Evolutionary conservation across 176 grass and related monocot species (phyloP).

Genomic region (Juncus effusus): DNA sequence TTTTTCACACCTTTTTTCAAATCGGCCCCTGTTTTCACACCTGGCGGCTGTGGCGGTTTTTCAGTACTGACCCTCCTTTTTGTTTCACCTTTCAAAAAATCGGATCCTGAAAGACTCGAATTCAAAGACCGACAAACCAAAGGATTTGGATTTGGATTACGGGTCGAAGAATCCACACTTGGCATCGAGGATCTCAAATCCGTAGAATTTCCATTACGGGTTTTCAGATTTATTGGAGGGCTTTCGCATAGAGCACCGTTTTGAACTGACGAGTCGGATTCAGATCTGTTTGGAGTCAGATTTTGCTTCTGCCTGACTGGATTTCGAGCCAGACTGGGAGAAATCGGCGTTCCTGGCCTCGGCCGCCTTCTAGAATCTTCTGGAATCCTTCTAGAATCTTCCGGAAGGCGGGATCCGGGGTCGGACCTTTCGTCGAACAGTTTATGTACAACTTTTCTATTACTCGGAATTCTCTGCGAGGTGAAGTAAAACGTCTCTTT

Average conservation of each 20-base stretch:
- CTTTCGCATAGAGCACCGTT: constrained; percentile 49
- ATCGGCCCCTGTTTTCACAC: constrained; percentile 31
- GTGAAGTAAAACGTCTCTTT: constrained; percentile 18
- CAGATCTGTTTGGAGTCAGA: constrained; percentile 9
- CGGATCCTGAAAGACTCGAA: constrained; percentile 48
- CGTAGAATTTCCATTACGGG: constrained; percentile 32
- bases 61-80: constrained; percentile 22
- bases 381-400: constrained; percentile 3
- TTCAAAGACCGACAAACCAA: constrained; percentile 66
- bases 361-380: constrained; percentile 12
- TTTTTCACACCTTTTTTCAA: constrained; percentile 51
- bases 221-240: constrained; percentile 40
- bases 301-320: not conserved
- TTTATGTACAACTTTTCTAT: constrained; percentile 48
- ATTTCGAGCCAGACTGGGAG: not conserved
- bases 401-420: constrained; percentile 7
- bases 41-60: constrained; percentile 66
- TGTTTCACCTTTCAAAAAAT: not conserved
- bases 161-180: constrained; percentile 30
- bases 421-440: constrained; percentile 54
- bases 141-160: constrained; percentile 43
- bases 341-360: constrained; percentile 30
- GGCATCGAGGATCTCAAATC: constrained; percentile 81
- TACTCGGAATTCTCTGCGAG: constrained; percentile 16
- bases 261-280: constrained; percentile 6